These are phyloP conservation scores for Plasmodium falciparum DNA, from an alignment of 169 alveolate species.

Conservation along the genomic window DNA sequence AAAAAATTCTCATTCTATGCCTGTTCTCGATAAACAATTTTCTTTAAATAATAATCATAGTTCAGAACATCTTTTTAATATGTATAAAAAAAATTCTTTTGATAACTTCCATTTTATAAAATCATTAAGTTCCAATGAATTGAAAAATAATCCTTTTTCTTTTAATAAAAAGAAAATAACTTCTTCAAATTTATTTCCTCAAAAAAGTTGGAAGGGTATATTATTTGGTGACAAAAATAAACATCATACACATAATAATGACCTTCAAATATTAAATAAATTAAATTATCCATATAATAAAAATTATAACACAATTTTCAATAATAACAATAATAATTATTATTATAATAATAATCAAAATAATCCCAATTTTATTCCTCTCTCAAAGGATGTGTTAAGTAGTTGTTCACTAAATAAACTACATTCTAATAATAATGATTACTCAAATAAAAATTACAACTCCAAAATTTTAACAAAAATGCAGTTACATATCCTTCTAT, in stretches of 20 bases:
- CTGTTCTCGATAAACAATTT: neutral
- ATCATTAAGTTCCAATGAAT: conserved; percentile 7
- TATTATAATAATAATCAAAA: neutral
- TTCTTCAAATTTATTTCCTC: conserved; percentile 3
- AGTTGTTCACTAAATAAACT: neutral
- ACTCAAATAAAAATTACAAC: no score
- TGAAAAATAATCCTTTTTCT: neutral
- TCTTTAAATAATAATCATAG: neutral
- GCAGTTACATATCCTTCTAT: no score
- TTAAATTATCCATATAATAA: neutral
- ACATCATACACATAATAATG: neutral
- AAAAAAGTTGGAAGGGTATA: conserved; percentile 20
- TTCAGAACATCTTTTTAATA: conserved; percentile 2
- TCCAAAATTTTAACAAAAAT: no score
- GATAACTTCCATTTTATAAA: conserved; percentile 12
- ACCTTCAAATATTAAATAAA: conserved; percentile 7
- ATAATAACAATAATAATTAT: neutral
- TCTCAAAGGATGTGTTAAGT: neutral
- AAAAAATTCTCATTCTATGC: conserved; percentile 12
- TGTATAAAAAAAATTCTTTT: conserved; percentile 10
- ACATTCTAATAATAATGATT: neutral
- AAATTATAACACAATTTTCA: neutral
- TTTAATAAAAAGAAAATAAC: neutral
- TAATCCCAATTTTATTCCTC: neutral
- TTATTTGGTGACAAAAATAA: conserved; percentile 11